These are phyloP conservation scores for Ceratobasidium sp. DNA, from an alignment of 1,284 basidiomycete genomes.

Conservation along the genomic window DNA sequence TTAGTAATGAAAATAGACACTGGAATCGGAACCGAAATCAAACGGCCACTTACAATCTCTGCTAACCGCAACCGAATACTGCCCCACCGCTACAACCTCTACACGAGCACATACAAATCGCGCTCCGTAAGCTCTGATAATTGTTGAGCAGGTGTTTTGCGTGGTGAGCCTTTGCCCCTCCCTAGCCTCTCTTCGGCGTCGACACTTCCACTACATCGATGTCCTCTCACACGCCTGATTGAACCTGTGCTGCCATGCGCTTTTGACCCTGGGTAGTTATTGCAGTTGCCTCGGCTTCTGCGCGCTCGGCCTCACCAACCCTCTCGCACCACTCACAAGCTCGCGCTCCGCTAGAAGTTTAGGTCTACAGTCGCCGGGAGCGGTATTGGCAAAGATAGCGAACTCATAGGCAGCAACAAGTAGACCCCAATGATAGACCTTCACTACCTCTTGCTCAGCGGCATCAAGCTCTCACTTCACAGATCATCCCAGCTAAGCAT, in stretches of 20 bases:
- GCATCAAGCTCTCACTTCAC: slow-evolving; percentile 37
- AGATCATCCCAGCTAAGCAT: no score
- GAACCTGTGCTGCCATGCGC: slow-evolving; percentile 83
- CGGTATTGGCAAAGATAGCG: background rate
- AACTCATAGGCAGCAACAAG: background rate
- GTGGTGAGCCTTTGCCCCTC: slow-evolving; percentile 77
- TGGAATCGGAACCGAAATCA: slow-evolving; percentile 40
- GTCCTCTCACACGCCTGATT: slow-evolving; percentile 82
- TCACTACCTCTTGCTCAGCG: slow-evolving; percentile 32
- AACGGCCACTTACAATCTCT: slow-evolving; percentile 89
- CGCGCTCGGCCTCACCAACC: slow-evolving; percentile 83
- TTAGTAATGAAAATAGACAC: slow-evolving; percentile 44
- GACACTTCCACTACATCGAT: slow-evolving; percentile 87
- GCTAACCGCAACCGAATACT: slow-evolving; percentile 97
- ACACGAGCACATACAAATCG: slow-evolving; percentile 94
- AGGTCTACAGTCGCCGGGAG: slow-evolving; percentile 17
- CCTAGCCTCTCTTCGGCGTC: slow-evolving; percentile 67
- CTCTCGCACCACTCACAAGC: slow-evolving; percentile 82
- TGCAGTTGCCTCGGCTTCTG: slow-evolving; percentile 74
- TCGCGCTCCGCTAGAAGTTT: slow-evolving; percentile 19
- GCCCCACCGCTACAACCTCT: slow-evolving; percentile 97
- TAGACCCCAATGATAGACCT: slow-evolving; percentile 35
- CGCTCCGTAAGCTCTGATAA: slow-evolving; percentile 97
- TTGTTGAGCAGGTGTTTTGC: slow-evolving; percentile 90
- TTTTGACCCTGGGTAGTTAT: slow-evolving; percentile 82